Evolutionary conservation across 2,329 filamentous ascomycete species (phyloP).

Genomic region (Trichoderma atrobrunneum): DNA sequence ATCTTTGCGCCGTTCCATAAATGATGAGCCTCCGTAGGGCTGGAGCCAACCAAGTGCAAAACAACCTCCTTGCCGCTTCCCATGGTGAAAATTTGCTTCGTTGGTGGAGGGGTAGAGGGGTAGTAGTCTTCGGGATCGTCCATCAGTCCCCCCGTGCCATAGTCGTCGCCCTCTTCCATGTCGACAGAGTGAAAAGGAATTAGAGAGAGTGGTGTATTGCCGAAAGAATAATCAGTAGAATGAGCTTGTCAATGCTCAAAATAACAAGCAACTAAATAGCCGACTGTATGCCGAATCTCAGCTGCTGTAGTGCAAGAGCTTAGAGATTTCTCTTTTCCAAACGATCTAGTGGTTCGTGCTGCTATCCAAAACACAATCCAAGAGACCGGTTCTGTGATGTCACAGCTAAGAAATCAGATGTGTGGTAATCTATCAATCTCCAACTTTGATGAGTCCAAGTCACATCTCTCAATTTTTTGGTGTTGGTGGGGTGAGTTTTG

Average conservation of each 20-base stretch:
- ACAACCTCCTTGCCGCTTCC: slow-evolving; percentile 62
- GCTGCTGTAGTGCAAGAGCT: not conserved
- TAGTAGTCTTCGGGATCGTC: slow-evolving; percentile 79
- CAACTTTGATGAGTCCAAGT: not conserved
- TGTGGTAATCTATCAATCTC: not conserved
- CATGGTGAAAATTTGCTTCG: slow-evolving; percentile 68
- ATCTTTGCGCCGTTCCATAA: slow-evolving; percentile 88
- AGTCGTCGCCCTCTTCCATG: slow-evolving; percentile 38
- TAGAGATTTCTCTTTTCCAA: not conserved
- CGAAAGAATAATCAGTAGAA: not conserved
- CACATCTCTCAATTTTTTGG: slow-evolving; percentile 10
- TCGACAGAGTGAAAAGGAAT: not conserved
- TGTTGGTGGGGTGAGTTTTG: slow-evolving; percentile 11
- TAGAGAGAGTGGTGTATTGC: not conserved
- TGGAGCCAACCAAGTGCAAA: slow-evolving; percentile 80
- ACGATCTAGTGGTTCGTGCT: not conserved
- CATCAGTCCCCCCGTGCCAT: slow-evolving; percentile 58
- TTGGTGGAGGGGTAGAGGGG: slow-evolving; percentile 71
- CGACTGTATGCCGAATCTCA: not conserved
- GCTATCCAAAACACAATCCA: not conserved
- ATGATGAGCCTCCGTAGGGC: slow-evolving; percentile 84
- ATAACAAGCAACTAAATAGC: not conserved
- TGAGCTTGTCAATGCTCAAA: not conserved
- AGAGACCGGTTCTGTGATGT: not conserved
- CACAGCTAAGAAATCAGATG: not conserved